A percentile compares a stretch with the other conserved stretches of the same genome.
Evolutionary conservation across 371 early-diverging fungal species (phyloP).

Genomic region (Vairimorpha necatrix): DNA sequence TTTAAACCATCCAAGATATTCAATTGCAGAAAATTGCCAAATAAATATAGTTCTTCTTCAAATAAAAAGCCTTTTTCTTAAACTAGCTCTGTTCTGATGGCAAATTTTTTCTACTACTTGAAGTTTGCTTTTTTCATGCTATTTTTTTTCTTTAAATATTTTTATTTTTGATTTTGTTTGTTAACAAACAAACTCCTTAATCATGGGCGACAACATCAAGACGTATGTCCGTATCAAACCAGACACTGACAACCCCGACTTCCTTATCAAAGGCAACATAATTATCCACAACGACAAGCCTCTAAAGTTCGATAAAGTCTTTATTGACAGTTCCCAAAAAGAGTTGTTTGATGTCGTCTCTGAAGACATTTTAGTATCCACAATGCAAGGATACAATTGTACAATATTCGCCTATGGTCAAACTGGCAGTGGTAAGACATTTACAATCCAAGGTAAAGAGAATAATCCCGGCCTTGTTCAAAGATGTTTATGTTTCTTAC

Average conservation of each 20-base stretch:
- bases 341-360: slow-evolving; percentile 40
- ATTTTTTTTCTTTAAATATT: too few relatives aligned
- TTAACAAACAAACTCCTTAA: background rate
- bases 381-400: slow-evolving; percentile 59
- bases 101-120: too few relatives aligned
- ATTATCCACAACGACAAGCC: slow-evolving; percentile 27
- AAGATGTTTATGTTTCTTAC: slow-evolving; percentile 43
- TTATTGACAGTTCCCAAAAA: slow-evolving; percentile 39
- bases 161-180: background rate
- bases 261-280: slow-evolving; percentile 13
- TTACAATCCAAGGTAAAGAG: slow-evolving; percentile 63
- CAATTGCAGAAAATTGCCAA: too few relatives aligned
- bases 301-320: slow-evolving; percentile 44
- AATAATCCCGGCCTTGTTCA: slow-evolving; percentile 58
- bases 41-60: too few relatives aligned
- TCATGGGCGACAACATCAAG: slow-evolving; percentile 48
- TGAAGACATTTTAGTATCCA: slow-evolving; percentile 35
- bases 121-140: too few relatives aligned
- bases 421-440: slow-evolving; percentile 66
- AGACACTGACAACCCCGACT: slow-evolving; percentile 5
- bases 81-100: too few relatives aligned
- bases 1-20: too few relatives aligned
- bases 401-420: slow-evolving; percentile 66
- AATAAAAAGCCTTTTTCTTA: too few relatives aligned
- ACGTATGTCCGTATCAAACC: slow-evolving; percentile 52